Conservation (phyloP, 2,329 filamentous ascomycete species). For the Colletotrichum sp. region DNA sequence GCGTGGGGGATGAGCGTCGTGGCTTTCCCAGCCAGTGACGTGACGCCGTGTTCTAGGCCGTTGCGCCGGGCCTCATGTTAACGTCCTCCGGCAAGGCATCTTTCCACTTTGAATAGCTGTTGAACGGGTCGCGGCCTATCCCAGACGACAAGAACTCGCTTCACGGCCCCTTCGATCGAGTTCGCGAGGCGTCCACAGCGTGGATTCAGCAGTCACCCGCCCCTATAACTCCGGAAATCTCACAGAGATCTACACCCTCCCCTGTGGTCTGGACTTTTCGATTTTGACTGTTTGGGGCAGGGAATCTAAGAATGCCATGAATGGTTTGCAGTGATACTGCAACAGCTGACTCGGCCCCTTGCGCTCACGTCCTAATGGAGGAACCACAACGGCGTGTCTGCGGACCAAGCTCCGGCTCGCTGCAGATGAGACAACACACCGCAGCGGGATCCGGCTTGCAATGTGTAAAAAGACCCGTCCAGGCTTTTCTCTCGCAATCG, state of each 20-base stretch:
- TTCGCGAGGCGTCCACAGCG: background rate
- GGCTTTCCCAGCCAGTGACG: background rate
- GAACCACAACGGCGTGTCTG: background rate
- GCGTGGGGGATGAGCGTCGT: background rate
- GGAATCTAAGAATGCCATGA: background rate
- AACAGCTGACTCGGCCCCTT: background rate
- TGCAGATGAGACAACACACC: background rate
- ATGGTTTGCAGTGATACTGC: background rate
- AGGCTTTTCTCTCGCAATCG: background rate
- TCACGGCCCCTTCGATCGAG: background rate
- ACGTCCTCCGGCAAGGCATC: background rate
- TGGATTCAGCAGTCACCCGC: background rate
- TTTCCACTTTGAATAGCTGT: background rate
- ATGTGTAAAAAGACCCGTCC: background rate
- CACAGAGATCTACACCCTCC: background rate
- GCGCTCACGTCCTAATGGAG: background rate
- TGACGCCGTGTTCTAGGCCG: background rate
- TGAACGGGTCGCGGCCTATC: background rate
- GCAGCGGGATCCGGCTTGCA: background rate
- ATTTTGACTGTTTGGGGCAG: background rate
- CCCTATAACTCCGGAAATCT: background rate
- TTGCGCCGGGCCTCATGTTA: background rate
- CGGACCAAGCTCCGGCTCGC: background rate
- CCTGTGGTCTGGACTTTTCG: background rate
- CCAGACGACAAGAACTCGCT: background rate